Evolutionary conservation across 1,284 basidiomycete genomes (phyloP).

Genomic region (Afroboletus lepidellus): DNA sequence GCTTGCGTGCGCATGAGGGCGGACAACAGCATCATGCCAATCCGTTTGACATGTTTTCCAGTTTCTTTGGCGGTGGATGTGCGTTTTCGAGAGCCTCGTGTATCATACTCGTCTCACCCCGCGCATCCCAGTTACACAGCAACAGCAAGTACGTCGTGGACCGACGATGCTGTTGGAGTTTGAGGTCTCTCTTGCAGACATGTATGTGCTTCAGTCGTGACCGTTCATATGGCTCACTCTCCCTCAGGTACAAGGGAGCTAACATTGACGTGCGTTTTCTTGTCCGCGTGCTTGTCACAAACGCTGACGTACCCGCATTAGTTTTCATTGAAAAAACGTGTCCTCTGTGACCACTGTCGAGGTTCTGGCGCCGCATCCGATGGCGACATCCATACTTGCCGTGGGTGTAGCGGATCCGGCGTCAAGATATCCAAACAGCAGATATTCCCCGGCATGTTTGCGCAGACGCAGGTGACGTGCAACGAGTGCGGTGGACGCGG

Average conservation of each 20-base stretch:
- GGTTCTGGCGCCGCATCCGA: slow-evolving; percentile 89
- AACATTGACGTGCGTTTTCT: slow-evolving; percentile 69
- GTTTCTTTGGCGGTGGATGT: slow-evolving; percentile 85
- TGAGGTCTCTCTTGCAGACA: slow-evolving; percentile 81
- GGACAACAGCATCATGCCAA: slow-evolving; percentile 70
- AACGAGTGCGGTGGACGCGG: slow-evolving; percentile 84
- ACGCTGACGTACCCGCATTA: slow-evolving; percentile 34
- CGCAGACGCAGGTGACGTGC: slow-evolving; percentile 76
- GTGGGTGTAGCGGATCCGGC: slow-evolving; percentile 80
- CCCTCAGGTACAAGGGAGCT: slow-evolving; percentile 67
- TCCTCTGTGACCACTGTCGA: slow-evolving; percentile 91
- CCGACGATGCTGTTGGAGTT: slow-evolving; percentile 85
- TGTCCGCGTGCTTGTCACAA: background rate
- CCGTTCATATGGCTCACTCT: slow-evolving; percentile 12
- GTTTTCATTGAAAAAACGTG: slow-evolving; percentile 87
- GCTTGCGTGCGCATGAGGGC: slow-evolving; percentile 83
- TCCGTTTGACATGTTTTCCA: slow-evolving; percentile 92
- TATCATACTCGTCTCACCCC: background rate
- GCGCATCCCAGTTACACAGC: slow-evolving; percentile 17
- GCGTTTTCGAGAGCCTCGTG: slow-evolving; percentile 27
- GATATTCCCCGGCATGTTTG: slow-evolving; percentile 94
- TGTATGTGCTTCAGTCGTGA: slow-evolving; percentile 47
- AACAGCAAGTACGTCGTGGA: slow-evolving; percentile 70
- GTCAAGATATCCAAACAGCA: slow-evolving; percentile 86
- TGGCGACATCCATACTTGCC: slow-evolving; percentile 79